These are phyloP conservation scores for Ehretia macrophylla DNA, from an alignment of 257 asterid genomes.

Conservation along the genomic window DNA sequence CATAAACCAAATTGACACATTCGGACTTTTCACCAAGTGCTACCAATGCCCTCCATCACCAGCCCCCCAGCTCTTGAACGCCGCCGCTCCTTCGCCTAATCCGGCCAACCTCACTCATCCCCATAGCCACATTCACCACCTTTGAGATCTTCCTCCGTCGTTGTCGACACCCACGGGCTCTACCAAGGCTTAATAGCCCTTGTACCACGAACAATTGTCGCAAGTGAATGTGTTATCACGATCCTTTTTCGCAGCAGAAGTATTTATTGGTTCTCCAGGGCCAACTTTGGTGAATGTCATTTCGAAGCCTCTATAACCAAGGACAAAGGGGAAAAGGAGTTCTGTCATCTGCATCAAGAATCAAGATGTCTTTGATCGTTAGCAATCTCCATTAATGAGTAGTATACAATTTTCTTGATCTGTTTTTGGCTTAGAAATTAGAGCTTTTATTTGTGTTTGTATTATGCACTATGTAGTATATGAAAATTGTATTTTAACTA, in stretches of 20 bases:
- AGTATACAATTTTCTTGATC: no score
- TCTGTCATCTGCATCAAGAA: neutral
- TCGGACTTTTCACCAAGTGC: conserved; percentile 80
- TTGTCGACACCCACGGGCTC: neutral
- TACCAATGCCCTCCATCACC: conserved; percentile 60
- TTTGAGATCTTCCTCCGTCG: no score
- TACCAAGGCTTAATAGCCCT: neutral
- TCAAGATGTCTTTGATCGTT: no score
- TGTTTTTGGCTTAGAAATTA: no score
- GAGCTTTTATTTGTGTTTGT: neutral
- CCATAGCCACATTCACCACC: neutral
- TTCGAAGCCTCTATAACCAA: no score
- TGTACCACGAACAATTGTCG: neutral
- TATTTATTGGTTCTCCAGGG: no score
- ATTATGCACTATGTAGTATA: neutral
- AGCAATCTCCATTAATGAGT: no score
- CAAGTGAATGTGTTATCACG: neutral
- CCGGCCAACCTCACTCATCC: neutral
- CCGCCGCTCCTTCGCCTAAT: neutral
- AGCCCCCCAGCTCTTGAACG: neutral
- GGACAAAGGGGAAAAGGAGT: neutral
- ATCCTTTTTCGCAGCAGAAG: no score
- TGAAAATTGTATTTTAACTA: neutral
- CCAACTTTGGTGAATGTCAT: no score
- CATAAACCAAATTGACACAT: conserved; percentile 59